Evolutionary conservation across 257 asterid species (phyloP).

Genomic region (Fraxinus americana): DNA sequence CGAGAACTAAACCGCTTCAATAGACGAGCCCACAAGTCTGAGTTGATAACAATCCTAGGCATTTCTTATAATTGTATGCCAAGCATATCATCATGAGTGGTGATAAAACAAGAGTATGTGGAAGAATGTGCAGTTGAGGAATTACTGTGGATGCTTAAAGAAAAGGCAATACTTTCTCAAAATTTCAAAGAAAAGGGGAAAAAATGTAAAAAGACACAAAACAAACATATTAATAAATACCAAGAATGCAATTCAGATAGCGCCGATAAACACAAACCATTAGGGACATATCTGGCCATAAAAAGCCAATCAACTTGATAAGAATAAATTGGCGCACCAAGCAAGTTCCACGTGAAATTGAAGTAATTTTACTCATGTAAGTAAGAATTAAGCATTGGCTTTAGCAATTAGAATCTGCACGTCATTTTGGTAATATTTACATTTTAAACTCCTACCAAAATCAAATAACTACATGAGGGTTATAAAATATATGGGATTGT

Average conservation of each 20-base stretch:
- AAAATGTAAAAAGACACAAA: no score
- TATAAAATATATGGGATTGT: no score
- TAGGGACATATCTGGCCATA: not conserved
- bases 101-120: not conserved
- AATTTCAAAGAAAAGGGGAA: no score
- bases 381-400: not conserved
- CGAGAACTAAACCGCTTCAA: no score
- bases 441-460: not conserved
- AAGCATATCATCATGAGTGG: not conserved
- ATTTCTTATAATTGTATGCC: not conserved
- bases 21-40: no score
- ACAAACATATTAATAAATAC: not conserved
- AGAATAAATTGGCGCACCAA: not conserved
- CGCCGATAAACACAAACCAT: not conserved
- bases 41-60: no score
- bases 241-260: not conserved
- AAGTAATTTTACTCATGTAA: not conserved
- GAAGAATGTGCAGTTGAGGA: not conserved
- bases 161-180: not conserved
- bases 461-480: not conserved
- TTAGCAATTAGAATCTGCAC: not conserved
- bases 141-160: not conserved
- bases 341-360: not conserved
- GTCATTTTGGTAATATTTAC: not conserved
- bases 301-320: not conserved